These are phyloP conservation scores for Helianthus tuberosus DNA, from an alignment of 129 eudicot species.

Conservation along the genomic window DNA sequence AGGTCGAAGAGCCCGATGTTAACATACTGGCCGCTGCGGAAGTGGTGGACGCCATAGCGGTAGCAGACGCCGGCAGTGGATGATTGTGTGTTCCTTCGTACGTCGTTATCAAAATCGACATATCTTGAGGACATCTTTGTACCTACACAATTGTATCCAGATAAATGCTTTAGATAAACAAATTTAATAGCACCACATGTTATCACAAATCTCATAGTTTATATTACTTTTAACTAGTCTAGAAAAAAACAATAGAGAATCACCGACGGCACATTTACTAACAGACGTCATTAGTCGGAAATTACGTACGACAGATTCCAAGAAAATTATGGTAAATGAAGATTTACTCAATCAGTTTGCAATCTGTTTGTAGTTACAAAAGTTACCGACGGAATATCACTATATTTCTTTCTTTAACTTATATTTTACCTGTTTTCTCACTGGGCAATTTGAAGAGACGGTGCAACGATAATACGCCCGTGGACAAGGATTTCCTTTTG, in stretches of 20 bases:
- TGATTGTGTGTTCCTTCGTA: slow-evolving; percentile 97
- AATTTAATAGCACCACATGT: neutral
- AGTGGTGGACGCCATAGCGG: slow-evolving; percentile 89
- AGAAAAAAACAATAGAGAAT: no score
- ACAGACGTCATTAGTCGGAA: no score
- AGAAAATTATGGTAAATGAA: no score
- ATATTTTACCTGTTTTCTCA: slow-evolving; percentile 58
- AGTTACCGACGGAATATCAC: no score
- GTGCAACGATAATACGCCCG: slow-evolving; percentile 94
- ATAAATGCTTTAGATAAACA: neutral
- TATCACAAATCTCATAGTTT: neutral
- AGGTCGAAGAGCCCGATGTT: slow-evolving; percentile 61
- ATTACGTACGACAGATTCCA: no score
- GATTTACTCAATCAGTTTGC: no score
- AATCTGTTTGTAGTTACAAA: no score
- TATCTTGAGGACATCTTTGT: slow-evolving; percentile 90
- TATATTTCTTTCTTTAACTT: no score
- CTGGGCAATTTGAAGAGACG: slow-evolving; percentile 83
- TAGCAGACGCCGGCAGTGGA: slow-evolving; percentile 77
- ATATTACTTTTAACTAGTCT: no score
- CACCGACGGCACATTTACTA: no score
- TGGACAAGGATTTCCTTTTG: slow-evolving; percentile 95
- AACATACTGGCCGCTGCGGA: slow-evolving; percentile 83
- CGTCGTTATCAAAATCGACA: slow-evolving; percentile 83
- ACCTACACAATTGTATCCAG: slow-evolving; percentile 30